Percentiles rank a stretch among this genome's conserved stretches.
Conservation (phyloP, 1,284 basidiomycete species). For the Leccinum pachyderme region DNA sequence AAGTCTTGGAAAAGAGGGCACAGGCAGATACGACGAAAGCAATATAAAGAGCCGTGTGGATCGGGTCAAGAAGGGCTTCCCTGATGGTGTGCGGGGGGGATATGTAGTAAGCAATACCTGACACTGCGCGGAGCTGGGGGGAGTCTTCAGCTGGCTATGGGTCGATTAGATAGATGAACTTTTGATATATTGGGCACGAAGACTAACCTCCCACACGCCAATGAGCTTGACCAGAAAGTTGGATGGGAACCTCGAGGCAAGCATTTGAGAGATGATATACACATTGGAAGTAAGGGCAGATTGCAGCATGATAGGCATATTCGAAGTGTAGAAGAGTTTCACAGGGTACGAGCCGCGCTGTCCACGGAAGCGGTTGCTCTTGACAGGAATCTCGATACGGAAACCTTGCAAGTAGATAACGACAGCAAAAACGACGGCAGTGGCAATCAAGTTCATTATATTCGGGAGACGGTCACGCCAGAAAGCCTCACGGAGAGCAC, state of each 20-base stretch:
- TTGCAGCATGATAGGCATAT: conserved; percentile 99
- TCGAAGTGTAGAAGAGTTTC: conserved; percentile 98
- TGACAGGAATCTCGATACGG: conserved; percentile 98
- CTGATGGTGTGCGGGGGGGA: conserved; percentile 92
- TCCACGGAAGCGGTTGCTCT: conserved; percentile 94
- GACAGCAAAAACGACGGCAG: conserved; percentile 86
- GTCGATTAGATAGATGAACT: background rate
- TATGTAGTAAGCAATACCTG: conserved; percentile 98
- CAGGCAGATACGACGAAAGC: conserved; percentile 92
- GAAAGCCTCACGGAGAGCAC: conserved; percentile 96
- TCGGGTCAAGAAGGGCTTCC: conserved; percentile 85
- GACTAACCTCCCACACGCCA: conserved; percentile 91
- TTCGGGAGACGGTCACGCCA: conserved; percentile 97
- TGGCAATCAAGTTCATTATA: conserved; percentile 96
- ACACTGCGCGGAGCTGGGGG: conserved; percentile 86
- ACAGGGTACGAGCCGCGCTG: conserved; percentile 95
- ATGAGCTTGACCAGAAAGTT: conserved; percentile 90
- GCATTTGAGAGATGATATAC: conserved; percentile 97
- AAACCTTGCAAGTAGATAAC: conserved; percentile 99
- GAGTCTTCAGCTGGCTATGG: conserved; percentile 86
- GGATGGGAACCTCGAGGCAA: conserved; percentile 85
- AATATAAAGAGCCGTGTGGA: conserved; percentile 93
- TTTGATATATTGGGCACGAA: background rate
- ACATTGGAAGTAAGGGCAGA: conserved; percentile 92
- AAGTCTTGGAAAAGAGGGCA: conserved; percentile 98